Percentiles rank a stretch among this genome's conserved stretches.
phyloP scores from a whole-genome alignment of 2,329 filamentous ascomycete species.

The Talaromyces sp. region DNA sequence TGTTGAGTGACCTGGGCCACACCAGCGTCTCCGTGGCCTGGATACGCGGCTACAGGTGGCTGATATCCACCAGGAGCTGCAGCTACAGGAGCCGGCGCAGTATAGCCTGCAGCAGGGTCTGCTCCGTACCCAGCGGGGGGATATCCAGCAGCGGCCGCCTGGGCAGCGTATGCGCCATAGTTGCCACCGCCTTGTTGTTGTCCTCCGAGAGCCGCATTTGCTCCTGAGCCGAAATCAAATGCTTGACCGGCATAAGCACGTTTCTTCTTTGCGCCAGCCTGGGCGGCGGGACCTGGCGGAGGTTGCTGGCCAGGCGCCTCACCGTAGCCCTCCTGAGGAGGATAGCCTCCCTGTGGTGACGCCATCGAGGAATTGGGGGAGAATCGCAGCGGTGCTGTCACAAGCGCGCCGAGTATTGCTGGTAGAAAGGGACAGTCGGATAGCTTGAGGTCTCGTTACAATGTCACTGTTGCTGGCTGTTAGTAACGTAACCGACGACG shows the following conservation, averaged over 20 bases:
- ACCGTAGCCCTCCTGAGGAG: constrained; percentile 45
- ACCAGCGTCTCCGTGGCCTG: constrained; percentile 48
- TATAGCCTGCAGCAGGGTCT: constrained; percentile 27
- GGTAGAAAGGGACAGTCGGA: not conserved
- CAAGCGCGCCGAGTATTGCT: not conserved
- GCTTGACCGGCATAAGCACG: constrained; percentile 89
- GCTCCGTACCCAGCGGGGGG: constrained; percentile 39
- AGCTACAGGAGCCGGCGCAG: constrained; percentile 19
- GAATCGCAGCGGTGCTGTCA: not conserved
- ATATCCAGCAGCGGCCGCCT: constrained; percentile 43
- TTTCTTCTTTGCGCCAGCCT: constrained; percentile 62
- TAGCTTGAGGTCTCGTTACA: constrained; percentile 13
- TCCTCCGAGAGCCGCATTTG: constrained; percentile 61
- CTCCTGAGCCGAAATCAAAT: constrained; percentile 84
- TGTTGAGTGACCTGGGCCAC: constrained; percentile 72
- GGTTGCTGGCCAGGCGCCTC: constrained; percentile 32
- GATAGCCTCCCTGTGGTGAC: constrained; percentile 47
- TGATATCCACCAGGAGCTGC: constrained; percentile 56
- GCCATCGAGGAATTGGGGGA: constrained; percentile 34
- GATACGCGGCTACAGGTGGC: constrained; percentile 62
- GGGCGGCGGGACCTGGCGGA: constrained; percentile 25
- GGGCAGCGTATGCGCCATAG: constrained; percentile 56
- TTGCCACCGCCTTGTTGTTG: constrained; percentile 49
- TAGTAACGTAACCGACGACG: constrained; percentile 18
- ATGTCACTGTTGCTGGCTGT: constrained; percentile 16